A percentile compares a stretch with the other conserved stretches of the same genome.
These are phyloP conservation scores for Irpex lacteus DNA, from an alignment of 1,284 basidiomycete genomes.

Conservation along the genomic window DNA sequence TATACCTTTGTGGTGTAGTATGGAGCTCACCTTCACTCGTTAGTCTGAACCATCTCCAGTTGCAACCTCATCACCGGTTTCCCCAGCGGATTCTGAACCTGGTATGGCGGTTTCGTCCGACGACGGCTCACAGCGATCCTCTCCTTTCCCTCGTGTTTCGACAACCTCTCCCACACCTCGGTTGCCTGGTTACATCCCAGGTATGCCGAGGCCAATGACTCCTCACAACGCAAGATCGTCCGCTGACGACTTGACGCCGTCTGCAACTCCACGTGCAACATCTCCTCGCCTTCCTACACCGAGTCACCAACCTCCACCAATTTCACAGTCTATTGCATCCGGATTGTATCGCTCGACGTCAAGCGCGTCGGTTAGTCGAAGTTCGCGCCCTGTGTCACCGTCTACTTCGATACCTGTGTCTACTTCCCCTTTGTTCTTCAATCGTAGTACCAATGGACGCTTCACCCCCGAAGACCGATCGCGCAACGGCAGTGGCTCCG, in stretches of 20 bases:
- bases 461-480: slow-evolving; percentile 50
- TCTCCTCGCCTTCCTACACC: slow-evolving; percentile 46
- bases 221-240: slow-evolving; percentile 66
- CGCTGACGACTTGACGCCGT: slow-evolving; percentile 62
- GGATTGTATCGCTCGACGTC: slow-evolving; percentile 49
- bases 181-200: slow-evolving; percentile 80
- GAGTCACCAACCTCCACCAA: slow-evolving; percentile 28
- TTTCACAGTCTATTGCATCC: slow-evolving; percentile 33
- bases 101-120: slow-evolving; percentile 72
- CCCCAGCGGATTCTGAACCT: slow-evolving; percentile 42
- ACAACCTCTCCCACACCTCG: slow-evolving; percentile 57
- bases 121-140: slow-evolving; percentile 40
- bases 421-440: slow-evolving; percentile 49
- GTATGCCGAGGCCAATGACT: slow-evolving; percentile 85
- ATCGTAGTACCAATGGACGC: slow-evolving; percentile 59
- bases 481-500: slow-evolving; percentile 25
- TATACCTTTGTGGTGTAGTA: neutral
- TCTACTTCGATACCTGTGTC: slow-evolving; percentile 27
- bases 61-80: slow-evolving; percentile 19
- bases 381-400: slow-evolving; percentile 25
- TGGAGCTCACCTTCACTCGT: neutral
- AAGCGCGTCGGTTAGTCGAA: slow-evolving; percentile 48
- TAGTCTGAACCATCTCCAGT: slow-evolving; percentile 14
- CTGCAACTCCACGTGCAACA: slow-evolving; percentile 78
- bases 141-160: slow-evolving; percentile 36